A percentile compares a stretch with the other conserved stretches of the same genome.
Evolutionary conservation across 2,329 filamentous ascomycete species (phyloP).

Genomic region (Penicillium sp.): DNA sequence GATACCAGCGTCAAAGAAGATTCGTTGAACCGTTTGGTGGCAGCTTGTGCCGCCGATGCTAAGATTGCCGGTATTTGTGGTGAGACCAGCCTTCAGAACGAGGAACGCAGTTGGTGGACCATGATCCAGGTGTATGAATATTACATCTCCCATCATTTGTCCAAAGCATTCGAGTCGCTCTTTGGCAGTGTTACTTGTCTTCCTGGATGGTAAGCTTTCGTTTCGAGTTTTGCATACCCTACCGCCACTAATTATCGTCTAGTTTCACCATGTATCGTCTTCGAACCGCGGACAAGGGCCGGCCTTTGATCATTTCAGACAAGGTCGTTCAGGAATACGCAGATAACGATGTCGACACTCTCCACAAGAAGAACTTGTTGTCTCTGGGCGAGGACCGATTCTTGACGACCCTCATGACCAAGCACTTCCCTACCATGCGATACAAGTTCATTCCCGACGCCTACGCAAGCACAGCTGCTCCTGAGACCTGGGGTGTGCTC

Average conservation of each 20-base stretch:
- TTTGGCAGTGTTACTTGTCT: slow-evolving; percentile 98
- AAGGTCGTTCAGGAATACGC: slow-evolving; percentile 84
- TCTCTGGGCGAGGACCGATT: slow-evolving; percentile 96
- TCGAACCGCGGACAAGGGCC: slow-evolving; percentile 88
- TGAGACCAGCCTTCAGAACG: slow-evolving; percentile 93
- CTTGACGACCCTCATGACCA: slow-evolving; percentile 95
- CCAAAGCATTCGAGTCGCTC: slow-evolving; percentile 95
- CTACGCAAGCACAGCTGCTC: slow-evolving; percentile 88
- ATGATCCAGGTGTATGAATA: slow-evolving; percentile 99
- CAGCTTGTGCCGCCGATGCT: slow-evolving; percentile 86
- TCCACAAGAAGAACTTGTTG: slow-evolving; percentile 91
- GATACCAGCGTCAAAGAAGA: slow-evolving; percentile 94
- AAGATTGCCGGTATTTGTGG: slow-evolving; percentile 98
- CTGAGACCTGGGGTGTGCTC: slow-evolving; percentile 89
- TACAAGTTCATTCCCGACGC: slow-evolving; percentile 96
- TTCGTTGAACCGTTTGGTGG: slow-evolving; percentile 86
- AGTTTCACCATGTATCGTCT: slow-evolving; percentile 99
- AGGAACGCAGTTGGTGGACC: slow-evolving; percentile 94
- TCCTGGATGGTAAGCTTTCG: slow-evolving; percentile 82
- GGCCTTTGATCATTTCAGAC: slow-evolving; percentile 90
- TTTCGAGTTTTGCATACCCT: neutral
- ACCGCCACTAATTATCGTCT: slow-evolving; percentile 36
- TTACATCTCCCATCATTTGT: slow-evolving; percentile 95
- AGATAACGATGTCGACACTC: slow-evolving; percentile 83
- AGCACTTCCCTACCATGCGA: slow-evolving; percentile 91